Evolutionary conservation across 2,329 filamentous ascomycete species (phyloP).

Genomic region (Ustulina deusta): DNA sequence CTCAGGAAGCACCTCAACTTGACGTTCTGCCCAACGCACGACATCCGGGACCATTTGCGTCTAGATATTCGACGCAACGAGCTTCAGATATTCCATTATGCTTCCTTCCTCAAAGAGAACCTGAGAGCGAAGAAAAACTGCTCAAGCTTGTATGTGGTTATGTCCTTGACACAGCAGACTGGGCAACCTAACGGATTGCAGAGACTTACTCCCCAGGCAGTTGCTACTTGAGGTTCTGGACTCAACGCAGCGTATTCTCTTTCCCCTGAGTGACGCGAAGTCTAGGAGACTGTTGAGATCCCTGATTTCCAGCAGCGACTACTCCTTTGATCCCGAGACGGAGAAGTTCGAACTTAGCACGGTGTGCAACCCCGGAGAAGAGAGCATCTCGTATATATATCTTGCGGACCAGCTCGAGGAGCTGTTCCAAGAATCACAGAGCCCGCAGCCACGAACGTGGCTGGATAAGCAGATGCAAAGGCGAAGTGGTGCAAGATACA

Average conservation of each 20-base stretch:
- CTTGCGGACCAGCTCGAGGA: conserved; percentile 46
- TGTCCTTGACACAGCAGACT: background rate
- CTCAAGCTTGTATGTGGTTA: background rate
- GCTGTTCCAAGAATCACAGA: conserved; percentile 47
- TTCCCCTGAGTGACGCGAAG: conserved; percentile 33
- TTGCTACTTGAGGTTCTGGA: conserved; percentile 37
- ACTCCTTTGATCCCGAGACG: conserved; percentile 34
- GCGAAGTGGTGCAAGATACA: conserved; percentile 47
- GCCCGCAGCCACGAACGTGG: conserved; percentile 44
- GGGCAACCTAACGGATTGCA: conserved; percentile 17
- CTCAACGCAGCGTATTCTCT: conserved; percentile 39
- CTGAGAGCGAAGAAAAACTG: conserved; percentile 31
- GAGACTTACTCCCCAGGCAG: conserved; percentile 34
- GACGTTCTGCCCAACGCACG: conserved; percentile 29
- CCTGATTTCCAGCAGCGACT: conserved; percentile 26
- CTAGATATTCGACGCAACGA: conserved; percentile 29
- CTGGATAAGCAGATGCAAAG: conserved; percentile 47
- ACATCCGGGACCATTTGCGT: conserved; percentile 36
- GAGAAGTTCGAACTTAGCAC: conserved; percentile 36
- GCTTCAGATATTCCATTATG: conserved; percentile 37
- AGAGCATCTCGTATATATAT: conserved; percentile 44
- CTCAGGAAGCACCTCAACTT: conserved; percentile 33
- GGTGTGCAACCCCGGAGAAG: conserved; percentile 37
- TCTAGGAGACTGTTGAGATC: conserved; percentile 31
- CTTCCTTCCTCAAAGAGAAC: conserved; percentile 37